Evolutionary conservation across 176 grass and related monocot genomes (phyloP), one percentile per base, ranked within the genome.

Genomic region (Musa schizocarpa): DNA sequence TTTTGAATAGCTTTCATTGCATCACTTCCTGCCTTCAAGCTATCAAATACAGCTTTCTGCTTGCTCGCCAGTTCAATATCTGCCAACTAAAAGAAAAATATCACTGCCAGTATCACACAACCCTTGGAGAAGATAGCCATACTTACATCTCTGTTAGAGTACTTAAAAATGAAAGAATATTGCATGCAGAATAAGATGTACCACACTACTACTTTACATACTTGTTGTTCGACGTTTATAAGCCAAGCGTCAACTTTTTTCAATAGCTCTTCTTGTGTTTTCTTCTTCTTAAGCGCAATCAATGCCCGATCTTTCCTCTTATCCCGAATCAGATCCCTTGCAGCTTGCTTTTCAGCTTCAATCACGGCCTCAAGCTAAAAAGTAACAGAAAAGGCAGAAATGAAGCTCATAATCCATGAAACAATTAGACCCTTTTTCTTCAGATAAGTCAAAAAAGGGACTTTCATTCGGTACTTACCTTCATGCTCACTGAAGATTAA

Each of bases 261-360:
- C 61, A 94, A 57, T 14, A 94, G 70, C 69, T 95, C 96, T 87
- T 92, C 95, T 80, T 94, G 95, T 43, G 88, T 63, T 84, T 98
- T 98, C 76, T 99, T 94, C 86, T 99, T 99, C 83, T 89, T 99
- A 67, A 99, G 80, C 27, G 91, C 88, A 82, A 99, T 90, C 80
- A 99, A 89, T 73, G 95, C 95, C 84, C 95, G 91, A 34, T 94
- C 95, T 79, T 83, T 94, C 75, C 90, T 94, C 78, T 89, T 99
- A 64, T 89, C 84, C 20, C 82, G 86, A 87, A 99, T 90, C 69
- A 99, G 67, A 24, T 99, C 86, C 68, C 83, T 84, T 49, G 86
- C 95, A 55, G 86, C 91, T 87, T 99, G 88, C 81, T 91, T 91
- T 91, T 99, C 91, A 51, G 95, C 95, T 69, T 92, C 88, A 68